These are phyloP conservation scores for Rhodotorula sp. DNA, from an alignment of 1,284 basidiomycete species.

Conservation along the genomic window DNA sequence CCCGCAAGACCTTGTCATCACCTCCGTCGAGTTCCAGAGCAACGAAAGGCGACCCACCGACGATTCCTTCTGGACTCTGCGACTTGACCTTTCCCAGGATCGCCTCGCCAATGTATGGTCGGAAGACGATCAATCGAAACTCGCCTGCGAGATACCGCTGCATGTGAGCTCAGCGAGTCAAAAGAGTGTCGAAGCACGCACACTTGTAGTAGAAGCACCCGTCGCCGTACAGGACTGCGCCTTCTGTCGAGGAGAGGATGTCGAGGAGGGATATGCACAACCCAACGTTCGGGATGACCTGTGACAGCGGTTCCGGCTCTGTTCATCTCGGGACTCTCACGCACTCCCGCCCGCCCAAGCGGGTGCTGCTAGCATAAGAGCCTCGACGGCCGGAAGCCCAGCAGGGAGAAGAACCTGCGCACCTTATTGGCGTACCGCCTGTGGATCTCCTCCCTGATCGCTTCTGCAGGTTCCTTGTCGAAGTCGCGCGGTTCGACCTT, in stretches of 20 bases:
- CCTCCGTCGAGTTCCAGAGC: too few relatives aligned
- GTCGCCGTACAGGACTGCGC: slow-evolving; percentile 90
- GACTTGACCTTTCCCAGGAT: slow-evolving; percentile 83
- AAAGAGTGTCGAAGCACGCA: slow-evolving; percentile 49
- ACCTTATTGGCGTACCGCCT: slow-evolving; percentile 84
- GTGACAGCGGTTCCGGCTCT: not conserved
- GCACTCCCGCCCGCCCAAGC: not conserved
- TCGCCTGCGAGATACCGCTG: too few relatives aligned
- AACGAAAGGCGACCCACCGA: slow-evolving; percentile 58
- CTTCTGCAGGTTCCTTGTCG: slow-evolving; percentile 65
- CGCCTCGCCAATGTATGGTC: slow-evolving; percentile 87
- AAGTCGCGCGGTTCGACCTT: slow-evolving; percentile 74
- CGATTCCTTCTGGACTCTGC: slow-evolving; percentile 75
- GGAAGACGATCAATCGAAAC: slow-evolving; percentile 85
- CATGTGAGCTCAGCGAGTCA: too few relatives aligned
- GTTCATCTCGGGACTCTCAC: too few relatives aligned
- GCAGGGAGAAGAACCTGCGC: not conserved
- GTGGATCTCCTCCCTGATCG: slow-evolving; percentile 75
- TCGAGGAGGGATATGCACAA: slow-evolving; percentile 88
- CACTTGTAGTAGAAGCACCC: slow-evolving; percentile 92
- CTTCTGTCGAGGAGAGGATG: slow-evolving; percentile 78
- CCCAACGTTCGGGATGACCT: slow-evolving; percentile 86
- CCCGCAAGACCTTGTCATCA: too few relatives aligned
- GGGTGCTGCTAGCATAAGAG: not conserved
- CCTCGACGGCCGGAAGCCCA: not conserved